These are phyloP conservation scores for Candida arabinofermentans DNA, from an alignment of 805 yeast species.

Conservation along the genomic window DNA sequence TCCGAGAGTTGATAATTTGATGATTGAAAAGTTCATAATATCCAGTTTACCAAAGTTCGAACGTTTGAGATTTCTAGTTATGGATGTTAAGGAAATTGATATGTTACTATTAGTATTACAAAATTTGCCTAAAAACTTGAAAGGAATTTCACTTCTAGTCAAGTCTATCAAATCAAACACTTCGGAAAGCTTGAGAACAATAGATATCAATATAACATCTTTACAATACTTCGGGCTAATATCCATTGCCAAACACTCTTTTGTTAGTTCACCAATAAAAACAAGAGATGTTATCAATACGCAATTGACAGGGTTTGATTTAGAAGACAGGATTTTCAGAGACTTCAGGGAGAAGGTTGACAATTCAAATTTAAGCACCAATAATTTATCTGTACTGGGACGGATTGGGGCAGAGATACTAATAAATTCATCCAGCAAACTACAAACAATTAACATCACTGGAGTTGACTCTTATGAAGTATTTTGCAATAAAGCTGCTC, in stretches of 20 bases:
- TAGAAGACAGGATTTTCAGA: neutral
- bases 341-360: neutral
- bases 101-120: constrained; percentile 7
- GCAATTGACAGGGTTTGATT: neutral
- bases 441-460: constrained; percentile 17
- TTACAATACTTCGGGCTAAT: neutral
- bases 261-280: neutral
- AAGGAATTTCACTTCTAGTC: constrained; percentile 10
- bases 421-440: constrained; percentile 7
- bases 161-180: constrained; percentile 5
- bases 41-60: neutral
- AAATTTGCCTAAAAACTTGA: constrained; percentile 13
- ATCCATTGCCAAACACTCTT: neutral
- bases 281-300: neutral
- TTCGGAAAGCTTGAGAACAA: neutral
- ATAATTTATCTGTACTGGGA: constrained; percentile 4
- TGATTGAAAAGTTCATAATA: neutral
- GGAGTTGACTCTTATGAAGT: constrained; percentile 21
- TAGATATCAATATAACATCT: neutral
- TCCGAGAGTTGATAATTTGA: neutral
- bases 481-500: constrained; percentile 8
- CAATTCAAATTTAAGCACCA: neutral
- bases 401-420: constrained; percentile 14
- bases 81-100: constrained; percentile 10
- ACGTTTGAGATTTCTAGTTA: constrained; percentile 12